Conservation (phyloP, 306 rosid species). For the Oxytropis ochrocephala region DNA sequence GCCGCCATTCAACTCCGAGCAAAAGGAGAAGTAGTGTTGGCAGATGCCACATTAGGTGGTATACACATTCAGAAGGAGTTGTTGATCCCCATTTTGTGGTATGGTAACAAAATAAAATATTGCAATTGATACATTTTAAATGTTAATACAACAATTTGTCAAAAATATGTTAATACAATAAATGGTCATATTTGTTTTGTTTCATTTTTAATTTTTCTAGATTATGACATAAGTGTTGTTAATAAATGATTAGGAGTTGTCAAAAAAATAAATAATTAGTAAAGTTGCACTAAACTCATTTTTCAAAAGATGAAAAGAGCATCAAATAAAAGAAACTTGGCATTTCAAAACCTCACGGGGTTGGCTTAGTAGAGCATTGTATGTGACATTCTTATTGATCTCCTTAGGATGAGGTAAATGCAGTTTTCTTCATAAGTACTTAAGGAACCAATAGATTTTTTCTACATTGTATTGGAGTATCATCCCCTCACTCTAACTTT, state of each 20-base stretch:
- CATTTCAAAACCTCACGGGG: neutral
- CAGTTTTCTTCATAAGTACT: too few relatives aligned
- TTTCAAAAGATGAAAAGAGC: neutral
- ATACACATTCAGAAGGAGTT: conserved; percentile 4
- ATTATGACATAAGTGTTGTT: neutral
- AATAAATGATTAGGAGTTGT: too few relatives aligned
- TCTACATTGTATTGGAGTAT: too few relatives aligned
- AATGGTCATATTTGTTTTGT: neutral
- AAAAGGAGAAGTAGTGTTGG: neutral
- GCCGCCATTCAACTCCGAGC: conserved; percentile 18
- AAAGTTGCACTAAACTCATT: neutral
- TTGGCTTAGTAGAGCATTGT: too few relatives aligned
- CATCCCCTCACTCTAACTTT: too few relatives aligned
- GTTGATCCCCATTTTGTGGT: conserved; percentile 24
- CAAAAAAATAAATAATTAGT: too few relatives aligned
- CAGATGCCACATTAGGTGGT: neutral
- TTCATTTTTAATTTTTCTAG: neutral
- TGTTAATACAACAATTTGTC: neutral
- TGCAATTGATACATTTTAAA: neutral
- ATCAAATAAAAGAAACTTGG: neutral
- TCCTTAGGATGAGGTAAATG: too few relatives aligned
- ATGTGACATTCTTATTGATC: too few relatives aligned
- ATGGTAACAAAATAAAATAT: neutral
- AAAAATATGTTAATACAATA: neutral
- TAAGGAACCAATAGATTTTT: too few relatives aligned